Conservation (phyloP, 2,329 filamentous ascomycete species). For the Bipolaris cookei region DNA sequence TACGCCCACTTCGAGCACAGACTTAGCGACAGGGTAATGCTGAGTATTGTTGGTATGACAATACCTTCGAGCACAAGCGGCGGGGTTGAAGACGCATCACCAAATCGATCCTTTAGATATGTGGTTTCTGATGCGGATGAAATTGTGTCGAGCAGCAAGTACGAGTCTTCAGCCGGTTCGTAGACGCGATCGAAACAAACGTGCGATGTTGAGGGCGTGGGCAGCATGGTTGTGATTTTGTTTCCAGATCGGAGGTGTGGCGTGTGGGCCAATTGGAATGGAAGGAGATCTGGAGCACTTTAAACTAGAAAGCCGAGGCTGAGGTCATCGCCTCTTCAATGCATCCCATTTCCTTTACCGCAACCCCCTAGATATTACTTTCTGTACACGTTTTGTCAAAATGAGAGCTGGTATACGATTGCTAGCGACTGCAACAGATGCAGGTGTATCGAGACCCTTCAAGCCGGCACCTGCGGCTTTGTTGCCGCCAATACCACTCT, state of each 20-base stretch:
- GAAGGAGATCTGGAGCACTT: conserved; percentile 22
- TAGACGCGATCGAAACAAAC: conserved; percentile 89
- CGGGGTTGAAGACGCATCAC: conserved; percentile 28
- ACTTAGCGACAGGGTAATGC: neutral
- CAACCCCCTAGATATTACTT: neutral
- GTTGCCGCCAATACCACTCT: conserved; percentile 86
- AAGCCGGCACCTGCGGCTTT: conserved; percentile 66
- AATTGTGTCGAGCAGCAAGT: conserved; percentile 88
- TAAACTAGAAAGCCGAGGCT: conserved; percentile 29
- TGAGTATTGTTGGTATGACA: neutral
- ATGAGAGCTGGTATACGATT: conserved; percentile 44
- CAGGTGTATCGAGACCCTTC: conserved; percentile 44
- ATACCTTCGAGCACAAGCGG: conserved; percentile 64
- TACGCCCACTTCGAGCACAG: conserved; percentile 81
- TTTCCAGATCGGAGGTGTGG: conserved; percentile 19
- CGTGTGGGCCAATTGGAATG: conserved; percentile 29
- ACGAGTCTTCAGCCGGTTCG: conserved; percentile 95
- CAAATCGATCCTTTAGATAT: conserved; percentile 72
- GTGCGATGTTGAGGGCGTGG: conserved; percentile 91
- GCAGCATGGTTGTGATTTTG: conserved; percentile 69
- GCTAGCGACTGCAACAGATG: conserved; percentile 46
- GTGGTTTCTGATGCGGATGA: conserved; percentile 71
- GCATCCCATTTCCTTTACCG: conserved; percentile 18
- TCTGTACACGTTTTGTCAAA: conserved; percentile 4
- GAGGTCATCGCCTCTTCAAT: conserved; percentile 32